These are phyloP conservation scores for Gossypium aridum DNA, from an alignment of 441 rosid genomes.

Conservation along the genomic window DNA sequence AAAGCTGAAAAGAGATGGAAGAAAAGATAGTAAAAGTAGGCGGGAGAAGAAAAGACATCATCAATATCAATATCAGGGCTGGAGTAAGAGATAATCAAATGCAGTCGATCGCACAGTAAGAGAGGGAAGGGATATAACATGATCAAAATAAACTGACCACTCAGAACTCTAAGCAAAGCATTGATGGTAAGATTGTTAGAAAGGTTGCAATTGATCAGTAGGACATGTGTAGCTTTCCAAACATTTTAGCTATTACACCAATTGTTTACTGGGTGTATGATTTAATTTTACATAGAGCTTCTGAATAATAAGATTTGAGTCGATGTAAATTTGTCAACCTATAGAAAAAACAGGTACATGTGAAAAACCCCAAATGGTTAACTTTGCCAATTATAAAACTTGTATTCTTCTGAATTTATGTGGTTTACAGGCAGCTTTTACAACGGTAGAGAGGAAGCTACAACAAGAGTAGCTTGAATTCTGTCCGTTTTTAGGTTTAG, in stretches of 20 bases:
- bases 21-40: conserved; percentile 14
- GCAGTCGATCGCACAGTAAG: too few species aligned
- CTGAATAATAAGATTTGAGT: background rate
- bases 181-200: background rate
- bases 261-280: background rate
- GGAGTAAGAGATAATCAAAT: background rate
- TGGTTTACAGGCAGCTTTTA: background rate
- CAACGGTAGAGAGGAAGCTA: background rate
- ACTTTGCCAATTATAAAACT: background rate
- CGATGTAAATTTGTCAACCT: background rate
- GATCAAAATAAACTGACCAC: background rate
- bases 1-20: conserved; percentile 11
- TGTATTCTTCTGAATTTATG: background rate
- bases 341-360: background rate
- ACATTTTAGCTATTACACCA: background rate
- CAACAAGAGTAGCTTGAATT: background rate
- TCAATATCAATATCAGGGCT: background rate
- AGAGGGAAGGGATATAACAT: too few species aligned
- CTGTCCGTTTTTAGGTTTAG: background rate
- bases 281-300: too few species aligned
- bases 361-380: background rate
- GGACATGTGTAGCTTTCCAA: background rate
- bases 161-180: background rate
- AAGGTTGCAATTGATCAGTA: background rate
- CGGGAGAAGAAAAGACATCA: conserved; percentile 10